Evolutionary conservation across 2,329 filamentous ascomycete species (phyloP), one percentile per base, ranked within the genome.

Genomic region (Aspergillus glaucus): DNA sequence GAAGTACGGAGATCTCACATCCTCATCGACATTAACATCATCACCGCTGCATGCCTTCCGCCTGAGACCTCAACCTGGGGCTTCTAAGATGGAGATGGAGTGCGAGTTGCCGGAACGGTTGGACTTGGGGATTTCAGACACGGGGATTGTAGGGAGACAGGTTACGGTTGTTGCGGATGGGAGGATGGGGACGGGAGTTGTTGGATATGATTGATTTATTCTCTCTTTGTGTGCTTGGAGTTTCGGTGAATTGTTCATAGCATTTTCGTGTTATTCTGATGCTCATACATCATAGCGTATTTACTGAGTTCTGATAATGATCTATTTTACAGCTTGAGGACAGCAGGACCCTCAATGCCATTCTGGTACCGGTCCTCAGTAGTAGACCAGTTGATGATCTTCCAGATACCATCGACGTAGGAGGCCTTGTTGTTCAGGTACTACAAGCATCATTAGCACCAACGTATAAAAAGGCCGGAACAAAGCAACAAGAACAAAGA

Each of bases 401-500:
- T 87, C 90, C 90, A 95, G 65, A 95, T 86, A 39, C 87, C 87
- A 58, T 82, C 80, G 66, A 94, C 93, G 76, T 95, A 95, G 72
- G 92, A 88, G 36, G 85, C 89, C 80, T 95, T 95, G 68, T 89
- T 84, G 76, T 95, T 95, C 78, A 94, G 79, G 72, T 95, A 95
- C 77, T 95, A 44, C 3, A 47, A 1, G 26, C 0, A 15, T n/a
- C 9, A 43, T 44, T 19, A 47, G 19, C 34, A 34, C 49, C 17
- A 34, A 12, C 41, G 4, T 3, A 26, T 17, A 44, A 22, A 15
- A 15, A 15, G 15, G n/a, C n/a, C n/a, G 4, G 4, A 22, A 22
- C 5, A 22, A 22, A 22, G 22, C n/a, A 5, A 26, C 2, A 22
- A 4, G 7, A 6, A 4, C 1, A 12, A 5, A 19, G 14, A 15